Base-by-base conservation (phyloP, 2,329 filamentous ascomycete genomes). In the Mycocentrospora acerina region DNA sequence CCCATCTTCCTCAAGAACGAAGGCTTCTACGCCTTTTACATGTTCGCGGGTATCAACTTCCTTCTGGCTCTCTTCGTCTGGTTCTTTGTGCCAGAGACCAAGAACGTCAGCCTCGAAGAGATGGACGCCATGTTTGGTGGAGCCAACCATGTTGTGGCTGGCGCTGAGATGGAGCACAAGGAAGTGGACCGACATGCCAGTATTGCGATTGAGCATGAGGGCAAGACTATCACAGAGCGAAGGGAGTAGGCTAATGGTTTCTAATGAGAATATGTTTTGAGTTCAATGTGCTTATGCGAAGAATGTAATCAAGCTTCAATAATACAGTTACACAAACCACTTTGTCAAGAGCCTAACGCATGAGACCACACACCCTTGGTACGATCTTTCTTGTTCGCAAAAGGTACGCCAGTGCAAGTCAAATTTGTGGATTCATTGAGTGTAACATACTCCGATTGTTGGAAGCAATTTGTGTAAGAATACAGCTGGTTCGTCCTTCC, bases 1-100 rank as follows among this genome's bases (percentile, higher is more conserved):
- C 82, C 82, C 10, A 77, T 74, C 10, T 85, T 86, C 70, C 73
- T 85, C 12, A 70, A 76, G 36, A 81, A 83, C 55, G 69, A 70
- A 33, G 74, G 75, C 12, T 78, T 77, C 57, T 78, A 76, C 46
- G 74, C 74, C 5, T 78, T 78, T 48, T 78, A 77, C 62, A 75
- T 78, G 69, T 78, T 78, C 40, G 74, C 73, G 0, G 74, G 71
- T 6, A 73, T 72, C 46, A 72, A 72, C 37, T 44, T 67, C 17
- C 37, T 70, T 25, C 53, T 72, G 8, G 69, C 66, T 2, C 48
- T 52, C 2, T 73, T 72, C 40, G 68, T 71, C 6, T 69, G 57
- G 55, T 70, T 69, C 50, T 70, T 62, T 43, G 58, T 72, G 10
- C 68, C 70, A 0, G 69, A 72, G 54, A 71, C 69, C 6, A 69